phyloP scores from a whole-genome alignment of 139 green algal genomes.

The Micractinium sp. region DNA sequence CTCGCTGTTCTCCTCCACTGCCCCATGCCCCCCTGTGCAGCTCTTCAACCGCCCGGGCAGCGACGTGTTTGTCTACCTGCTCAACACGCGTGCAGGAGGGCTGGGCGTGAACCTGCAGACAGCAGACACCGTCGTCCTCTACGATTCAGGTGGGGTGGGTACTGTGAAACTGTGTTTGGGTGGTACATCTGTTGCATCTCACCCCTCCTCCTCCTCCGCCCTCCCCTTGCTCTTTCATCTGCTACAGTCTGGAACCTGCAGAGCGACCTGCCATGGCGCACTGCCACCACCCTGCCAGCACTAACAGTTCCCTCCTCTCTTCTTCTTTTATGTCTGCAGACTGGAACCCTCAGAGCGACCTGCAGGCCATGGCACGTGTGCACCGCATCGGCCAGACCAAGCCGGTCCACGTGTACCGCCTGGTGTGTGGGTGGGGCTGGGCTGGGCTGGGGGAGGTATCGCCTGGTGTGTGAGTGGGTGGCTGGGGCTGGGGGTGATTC shows the following conservation, averaged over 20 bases:
- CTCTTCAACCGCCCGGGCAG: conserved; percentile 76
- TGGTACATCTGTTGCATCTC: not conserved
- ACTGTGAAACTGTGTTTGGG: too few relatives aligned
- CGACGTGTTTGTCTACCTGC: conserved; percentile 87
- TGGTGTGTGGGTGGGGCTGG: conserved; percentile 38
- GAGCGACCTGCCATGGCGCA: conserved; percentile 67
- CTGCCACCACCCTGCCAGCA: conserved; percentile 52
- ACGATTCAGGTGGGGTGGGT: conserved; percentile 65
- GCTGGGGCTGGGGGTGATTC: too few relatives aligned
- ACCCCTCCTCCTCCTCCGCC: not conserved
- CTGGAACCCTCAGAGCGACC: conserved; percentile 90
- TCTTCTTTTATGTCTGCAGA: conserved; percentile 45
- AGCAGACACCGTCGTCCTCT: conserved; percentile 93
- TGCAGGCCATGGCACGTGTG: conserved; percentile 79
- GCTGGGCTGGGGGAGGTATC: not conserved
- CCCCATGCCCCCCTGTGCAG: conserved; percentile 26
- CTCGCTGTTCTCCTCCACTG: too few relatives aligned
- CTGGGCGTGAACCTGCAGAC: conserved; percentile 94
- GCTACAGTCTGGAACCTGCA: not conserved
- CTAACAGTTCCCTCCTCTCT: not conserved
- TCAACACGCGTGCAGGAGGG: conserved; percentile 92
- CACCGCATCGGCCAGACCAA: conserved; percentile 88
- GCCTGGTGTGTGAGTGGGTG: not conserved
- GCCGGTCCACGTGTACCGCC: conserved; percentile 86
- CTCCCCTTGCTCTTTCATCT: not conserved